These are phyloP conservation scores for Eudorina sp. DNA, from an alignment of 139 green algal genomes.

Conservation along the genomic window DNA sequence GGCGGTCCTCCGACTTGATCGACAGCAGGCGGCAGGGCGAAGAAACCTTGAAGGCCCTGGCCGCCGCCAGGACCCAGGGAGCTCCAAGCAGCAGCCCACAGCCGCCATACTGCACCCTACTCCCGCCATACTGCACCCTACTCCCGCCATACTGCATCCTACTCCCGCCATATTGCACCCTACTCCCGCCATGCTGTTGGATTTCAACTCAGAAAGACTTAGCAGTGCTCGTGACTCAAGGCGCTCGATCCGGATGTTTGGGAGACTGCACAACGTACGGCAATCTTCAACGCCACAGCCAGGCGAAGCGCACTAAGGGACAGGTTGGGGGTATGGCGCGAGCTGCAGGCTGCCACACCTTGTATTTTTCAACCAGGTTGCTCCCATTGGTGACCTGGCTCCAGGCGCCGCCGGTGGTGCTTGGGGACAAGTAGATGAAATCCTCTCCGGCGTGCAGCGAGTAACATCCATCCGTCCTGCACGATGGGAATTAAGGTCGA, in stretches of 20 bases:
- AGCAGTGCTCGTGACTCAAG: background rate
- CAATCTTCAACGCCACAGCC: background rate
- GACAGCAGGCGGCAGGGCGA: no score
- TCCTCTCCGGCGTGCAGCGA: background rate
- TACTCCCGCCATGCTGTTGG: background rate
- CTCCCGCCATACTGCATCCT: no score
- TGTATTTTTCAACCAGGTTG: background rate
- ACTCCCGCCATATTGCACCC: background rate
- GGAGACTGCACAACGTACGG: background rate
- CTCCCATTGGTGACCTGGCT: background rate
- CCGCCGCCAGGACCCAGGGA: no score
- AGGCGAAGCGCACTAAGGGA: background rate
- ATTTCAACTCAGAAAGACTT: background rate
- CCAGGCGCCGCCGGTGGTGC: background rate
- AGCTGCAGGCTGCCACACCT: background rate
- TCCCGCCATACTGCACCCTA: no score
- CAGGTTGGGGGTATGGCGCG: background rate
- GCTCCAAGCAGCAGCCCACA: no score
- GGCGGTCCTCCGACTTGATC: no score
- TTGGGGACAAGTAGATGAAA: background rate
- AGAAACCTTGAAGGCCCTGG: no score
- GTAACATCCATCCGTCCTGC: background rate
- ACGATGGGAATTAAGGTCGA: background rate
- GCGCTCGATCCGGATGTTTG: background rate
- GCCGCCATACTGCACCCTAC: no score